phyloP scores from a whole-genome alignment of 257 asterid genomes.

The Nicotiana paniculata region DNA sequence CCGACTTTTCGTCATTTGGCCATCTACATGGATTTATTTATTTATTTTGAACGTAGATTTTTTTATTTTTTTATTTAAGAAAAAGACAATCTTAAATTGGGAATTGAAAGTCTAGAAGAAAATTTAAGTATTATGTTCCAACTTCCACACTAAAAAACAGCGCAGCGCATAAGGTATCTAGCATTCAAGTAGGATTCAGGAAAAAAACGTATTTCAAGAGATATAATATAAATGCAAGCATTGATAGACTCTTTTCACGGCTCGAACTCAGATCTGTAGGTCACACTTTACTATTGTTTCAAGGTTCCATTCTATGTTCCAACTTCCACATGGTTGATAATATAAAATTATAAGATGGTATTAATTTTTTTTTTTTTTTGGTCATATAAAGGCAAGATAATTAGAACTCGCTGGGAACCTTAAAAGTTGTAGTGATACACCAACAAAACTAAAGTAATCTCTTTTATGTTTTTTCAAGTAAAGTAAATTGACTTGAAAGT shows the following conservation, averaged over 20 bases:
- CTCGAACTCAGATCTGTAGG: too few species aligned
- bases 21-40: neutral
- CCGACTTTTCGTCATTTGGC: neutral
- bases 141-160: too few species aligned
- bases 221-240: too few species aligned
- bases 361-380: too few species aligned
- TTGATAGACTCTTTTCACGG: rapidly evolving
- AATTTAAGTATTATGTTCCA: too few species aligned
- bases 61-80: too few species aligned
- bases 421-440: neutral
- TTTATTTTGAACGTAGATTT: too few species aligned
- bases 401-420: neutral
- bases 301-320: too few species aligned
- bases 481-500: neutral
- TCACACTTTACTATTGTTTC: too few species aligned
- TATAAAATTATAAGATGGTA: too few species aligned
- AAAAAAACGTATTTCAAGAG: rapidly evolving
- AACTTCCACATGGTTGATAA: too few species aligned
- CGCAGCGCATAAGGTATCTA: rapidly evolving
- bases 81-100: neutral
- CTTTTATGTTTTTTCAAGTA: neutral
- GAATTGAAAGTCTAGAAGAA: neutral
- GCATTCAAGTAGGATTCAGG: rapidly evolving
- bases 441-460: neutral
- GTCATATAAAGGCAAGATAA: too few species aligned